Conservation (phyloP, 768 basidiomycete genomes). For the Suillus weaverae region DNA sequence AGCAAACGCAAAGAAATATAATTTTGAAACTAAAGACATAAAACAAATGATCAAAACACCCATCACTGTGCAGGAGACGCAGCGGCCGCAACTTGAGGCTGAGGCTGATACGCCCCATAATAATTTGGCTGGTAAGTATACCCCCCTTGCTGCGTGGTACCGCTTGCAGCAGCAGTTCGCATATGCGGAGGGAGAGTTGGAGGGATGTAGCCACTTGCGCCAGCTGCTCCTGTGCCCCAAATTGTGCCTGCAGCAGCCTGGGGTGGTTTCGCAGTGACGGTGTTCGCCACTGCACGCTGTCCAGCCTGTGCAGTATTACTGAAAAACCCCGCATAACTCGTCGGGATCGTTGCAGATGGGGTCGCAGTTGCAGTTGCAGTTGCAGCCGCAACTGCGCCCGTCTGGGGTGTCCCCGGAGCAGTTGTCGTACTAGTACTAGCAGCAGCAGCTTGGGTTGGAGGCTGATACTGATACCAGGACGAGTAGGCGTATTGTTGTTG, state of each 20-base stretch:
- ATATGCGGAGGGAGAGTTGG: conserved; percentile 46
- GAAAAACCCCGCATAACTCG: conserved; percentile 45
- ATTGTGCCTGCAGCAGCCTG: conserved; percentile 24
- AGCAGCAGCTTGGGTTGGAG: conserved; percentile 26
- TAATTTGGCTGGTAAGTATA: conserved; percentile 31
- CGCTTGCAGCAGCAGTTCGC: conserved; percentile 22
- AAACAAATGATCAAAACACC: not conserved
- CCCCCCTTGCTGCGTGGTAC: conserved; percentile 22
- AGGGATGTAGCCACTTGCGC: conserved; percentile 22
- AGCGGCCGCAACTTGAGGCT: conserved; percentile 17
- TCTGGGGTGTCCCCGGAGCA: conserved; percentile 47
- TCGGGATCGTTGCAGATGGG: conserved; percentile 30
- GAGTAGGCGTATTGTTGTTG: conserved; percentile 44
- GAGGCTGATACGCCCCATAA: conserved; percentile 32
- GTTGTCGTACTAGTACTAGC: conserved; percentile 27
- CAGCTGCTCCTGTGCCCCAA: conserved; percentile 20
- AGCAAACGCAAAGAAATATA: not conserved
- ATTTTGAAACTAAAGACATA: not conserved
- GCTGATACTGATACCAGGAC: conserved; percentile 45
- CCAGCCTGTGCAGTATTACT: conserved; percentile 30
- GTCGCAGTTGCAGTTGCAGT: conserved; percentile 30
- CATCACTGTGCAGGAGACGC: conserved; percentile 30
- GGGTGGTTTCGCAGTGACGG: conserved; percentile 39
- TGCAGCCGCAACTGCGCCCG: conserved; percentile 25
- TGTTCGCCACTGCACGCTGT: conserved; percentile 58